Evolutionary conservation across 257 asterid genomes (phyloP).

Genomic region (Cruciata laevipes): DNA sequence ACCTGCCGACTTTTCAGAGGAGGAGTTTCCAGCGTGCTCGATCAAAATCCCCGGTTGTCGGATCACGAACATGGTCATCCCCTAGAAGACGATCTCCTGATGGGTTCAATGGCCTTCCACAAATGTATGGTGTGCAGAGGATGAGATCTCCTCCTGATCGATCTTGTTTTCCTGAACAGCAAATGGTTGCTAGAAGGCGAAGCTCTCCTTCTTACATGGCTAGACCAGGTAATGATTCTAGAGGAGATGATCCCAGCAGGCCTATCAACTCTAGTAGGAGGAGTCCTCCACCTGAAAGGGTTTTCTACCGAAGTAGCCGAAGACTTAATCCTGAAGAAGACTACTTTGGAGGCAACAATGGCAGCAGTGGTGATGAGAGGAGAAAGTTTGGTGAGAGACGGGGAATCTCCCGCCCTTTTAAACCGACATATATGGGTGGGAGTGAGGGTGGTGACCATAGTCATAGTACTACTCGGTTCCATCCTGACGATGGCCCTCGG

Average conservation of each 20-base stretch:
- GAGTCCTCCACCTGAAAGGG: slow-evolving; percentile 44
- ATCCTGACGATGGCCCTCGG: slow-evolving; percentile 48
- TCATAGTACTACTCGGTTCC: slow-evolving; percentile 32
- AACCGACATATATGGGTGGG: slow-evolving; percentile 43
- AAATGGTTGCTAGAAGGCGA: slow-evolving; percentile 54
- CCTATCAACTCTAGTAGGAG: slow-evolving; percentile 46
- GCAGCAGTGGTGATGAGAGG: slow-evolving; percentile 52
- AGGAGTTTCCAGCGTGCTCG: slow-evolving; percentile 47
- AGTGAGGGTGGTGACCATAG: slow-evolving; percentile 21
- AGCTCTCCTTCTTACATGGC: slow-evolving; percentile 52
- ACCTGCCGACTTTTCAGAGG: slow-evolving; percentile 48
- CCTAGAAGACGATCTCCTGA: slow-evolving; percentile 65
- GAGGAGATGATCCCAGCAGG: slow-evolving; percentile 54
- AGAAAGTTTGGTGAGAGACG: slow-evolving; percentile 67
- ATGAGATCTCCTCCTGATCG: slow-evolving; percentile 77
- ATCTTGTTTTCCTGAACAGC: slow-evolving; percentile 53
- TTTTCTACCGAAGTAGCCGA: slow-evolving; percentile 40
- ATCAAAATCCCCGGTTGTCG: slow-evolving; percentile 59
- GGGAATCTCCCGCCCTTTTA: slow-evolving; percentile 40
- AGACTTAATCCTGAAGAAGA: slow-evolving; percentile 50
- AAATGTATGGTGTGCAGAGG: slow-evolving; percentile 54
- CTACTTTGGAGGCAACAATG: slow-evolving; percentile 23
- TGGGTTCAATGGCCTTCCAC: slow-evolving; percentile 35
- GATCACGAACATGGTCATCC: slow-evolving; percentile 64
- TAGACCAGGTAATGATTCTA: slow-evolving; percentile 41